Base-by-base conservation (phyloP, 2,329 filamentous ascomycete genomes). In the Pochonia chlamydosporia region DNA sequence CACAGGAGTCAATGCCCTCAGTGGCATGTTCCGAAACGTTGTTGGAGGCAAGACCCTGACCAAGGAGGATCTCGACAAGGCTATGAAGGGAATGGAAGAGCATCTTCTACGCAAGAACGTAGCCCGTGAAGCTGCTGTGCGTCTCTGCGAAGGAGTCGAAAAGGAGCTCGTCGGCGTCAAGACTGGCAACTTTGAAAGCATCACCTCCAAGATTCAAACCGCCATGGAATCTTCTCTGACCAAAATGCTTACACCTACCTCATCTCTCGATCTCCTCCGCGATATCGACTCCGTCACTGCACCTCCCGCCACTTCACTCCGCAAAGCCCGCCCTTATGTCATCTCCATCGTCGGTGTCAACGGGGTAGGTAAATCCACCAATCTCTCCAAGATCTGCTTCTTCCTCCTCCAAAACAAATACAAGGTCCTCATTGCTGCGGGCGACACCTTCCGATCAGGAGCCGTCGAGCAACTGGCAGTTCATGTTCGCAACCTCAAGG, bases 341-440 rank as follows among this genome's bases (percentile, higher is more conserved):
- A 95, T 99, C 63, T 96, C 90, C 48, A 96, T 99, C 52, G 93
- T 99, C 37, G 93, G 93, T 52, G 93, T 99, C 63, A 99, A 99
- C 65, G 93, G 93, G 46, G 93, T 99, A 31, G 93, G 93, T 62
- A 99, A 99, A 72, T 96, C 91, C 14, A 99, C 93, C 44, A 97
- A 96, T 63, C 76, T 99, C 31, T 92, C 89, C 66, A 99, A 99
- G 69, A 96, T 99, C 56, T 95, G 91, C 67, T 99, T 93, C 71
- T 99, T 99, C 72, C 76, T 99, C 31, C 76, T 99, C 26, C 92
- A 99, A 68, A 99, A 99, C 74, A 91, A 95, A 64, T 95, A 96
- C 74, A 87, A 87, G 61, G 90, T 99, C 14, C 79, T 99, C 48
- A 89, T 99, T 55, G 92, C 89, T 13, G 92, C 93, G 9, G 93